Evolutionary conservation across 768 basidiomycete species (phyloP).

Genomic region (Porpolomopsis calyptriformis): DNA sequence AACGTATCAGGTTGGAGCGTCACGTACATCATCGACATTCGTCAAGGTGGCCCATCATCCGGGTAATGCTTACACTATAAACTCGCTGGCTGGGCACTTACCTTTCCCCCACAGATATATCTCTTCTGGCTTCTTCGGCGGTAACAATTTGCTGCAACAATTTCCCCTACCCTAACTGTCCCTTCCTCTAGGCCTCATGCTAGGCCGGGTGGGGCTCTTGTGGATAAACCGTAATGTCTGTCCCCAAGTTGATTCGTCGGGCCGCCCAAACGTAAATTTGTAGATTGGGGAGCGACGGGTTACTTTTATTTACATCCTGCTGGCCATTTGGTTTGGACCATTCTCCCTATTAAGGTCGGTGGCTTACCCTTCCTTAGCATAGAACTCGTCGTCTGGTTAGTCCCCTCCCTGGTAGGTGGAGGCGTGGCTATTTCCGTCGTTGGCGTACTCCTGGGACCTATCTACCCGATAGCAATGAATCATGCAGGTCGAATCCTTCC

Average conservation of each 20-base stretch:
- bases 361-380: conserved; percentile 27
- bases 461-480: conserved; percentile 69
- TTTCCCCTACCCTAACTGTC: background rate
- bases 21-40: conserved; percentile 38
- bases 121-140: conserved; percentile 48
- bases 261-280: background rate
- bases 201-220: conserved; percentile 44
- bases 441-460: conserved; percentile 62
- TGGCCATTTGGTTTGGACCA: conserved; percentile 36
- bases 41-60: conserved; percentile 36
- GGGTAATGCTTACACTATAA: conserved; percentile 14
- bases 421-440: conserved; percentile 55
- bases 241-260: background rate
- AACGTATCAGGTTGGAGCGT: conserved; percentile 53
- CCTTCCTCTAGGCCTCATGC: conserved; percentile 36
- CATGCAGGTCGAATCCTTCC: conserved; percentile 60
- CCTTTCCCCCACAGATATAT: conserved; percentile 27
- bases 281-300: conserved; percentile 47
- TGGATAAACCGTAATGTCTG: conserved; percentile 44
- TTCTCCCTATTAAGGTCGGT: background rate
- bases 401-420: conserved; percentile 52
- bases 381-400: conserved; percentile 59
- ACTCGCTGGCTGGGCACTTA: background rate
- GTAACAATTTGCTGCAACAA: conserved; percentile 18
- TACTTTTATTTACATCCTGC: conserved; percentile 39